Evolutionary conservation across 164 flowering plant genomes (phyloP), one percentile per base, ranked within the genome.

Genomic region (Brasenia schreberi): DNA sequence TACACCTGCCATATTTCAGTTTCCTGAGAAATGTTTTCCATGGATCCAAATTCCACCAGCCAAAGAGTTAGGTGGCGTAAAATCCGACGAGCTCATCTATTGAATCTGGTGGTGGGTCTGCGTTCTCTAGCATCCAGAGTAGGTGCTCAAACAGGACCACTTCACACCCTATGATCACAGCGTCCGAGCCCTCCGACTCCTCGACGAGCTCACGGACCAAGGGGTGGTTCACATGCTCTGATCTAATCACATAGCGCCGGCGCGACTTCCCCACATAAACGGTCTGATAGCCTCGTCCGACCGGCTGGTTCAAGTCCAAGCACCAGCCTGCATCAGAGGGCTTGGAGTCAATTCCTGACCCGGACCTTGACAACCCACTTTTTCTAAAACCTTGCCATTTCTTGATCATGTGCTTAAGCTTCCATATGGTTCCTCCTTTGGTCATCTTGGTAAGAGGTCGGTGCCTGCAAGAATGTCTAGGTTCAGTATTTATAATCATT

Each of bases 131-230:
- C 97, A 90, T 90, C 98, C 98, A 93, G 9, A 93, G 81, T 72
- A 93, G 74, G 74, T 93, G 98, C 64, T 93, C 96, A 63, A 93
- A 93, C 77, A 93, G 62, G 11, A 93, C 98, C 6, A 93, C 97
- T 78, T 93, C 98, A 59, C 98, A 93, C 0, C 82, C 78, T 4
- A 88, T 85, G 6, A 75, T 73, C 6, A 63, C 78, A 7, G 68
- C 83, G 14, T 23, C 60, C 5, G 61, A 77, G 18, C 64, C 75
- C 16, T 64, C 77, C 18, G 81, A 80, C 71, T 76, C 65, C 42
- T 82, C 88, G 0, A 84, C 75, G 18, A 93, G 89, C 73, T 81
- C 91, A 23, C 77, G 83, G 43, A 93, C 83, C 4, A 93, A 74
- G 0, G 96, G 98, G 74, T 90, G 89, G n/a, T 74, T 76, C 14